Conservation (phyloP, 352 stramenopile genomes). For the Phytophthora litchii region DNA sequence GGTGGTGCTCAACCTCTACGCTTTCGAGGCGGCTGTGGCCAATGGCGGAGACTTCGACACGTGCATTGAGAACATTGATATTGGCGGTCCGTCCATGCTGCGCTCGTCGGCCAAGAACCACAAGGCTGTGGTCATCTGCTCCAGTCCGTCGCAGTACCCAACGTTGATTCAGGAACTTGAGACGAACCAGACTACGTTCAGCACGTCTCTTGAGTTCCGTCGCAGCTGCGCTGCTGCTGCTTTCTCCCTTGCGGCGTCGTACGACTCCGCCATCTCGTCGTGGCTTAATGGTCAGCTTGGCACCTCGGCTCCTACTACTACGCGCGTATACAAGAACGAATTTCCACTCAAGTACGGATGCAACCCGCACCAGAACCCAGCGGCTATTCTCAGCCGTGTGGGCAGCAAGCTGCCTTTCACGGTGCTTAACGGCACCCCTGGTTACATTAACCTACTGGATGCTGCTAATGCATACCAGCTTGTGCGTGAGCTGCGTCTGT, state of each 20-base stretch:
- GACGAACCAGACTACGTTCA: slow-evolving; percentile 85
- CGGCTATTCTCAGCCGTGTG: slow-evolving; percentile 75
- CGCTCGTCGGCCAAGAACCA: slow-evolving; percentile 99
- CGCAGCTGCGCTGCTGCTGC: slow-evolving; percentile 82
- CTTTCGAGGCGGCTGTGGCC: slow-evolving; percentile 98
- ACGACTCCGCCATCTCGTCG: slow-evolving; percentile 97
- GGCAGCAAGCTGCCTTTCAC: slow-evolving; percentile 85
- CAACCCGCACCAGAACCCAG: slow-evolving; percentile 99
- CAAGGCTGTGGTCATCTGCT: slow-evolving; percentile 98
- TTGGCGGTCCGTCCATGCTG: slow-evolving; percentile 99
- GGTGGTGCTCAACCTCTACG: slow-evolving; percentile 99
- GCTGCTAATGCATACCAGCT: slow-evolving; percentile 99
- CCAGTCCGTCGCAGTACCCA: slow-evolving; percentile 95
- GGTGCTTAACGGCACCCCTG: slow-evolving; percentile 93
- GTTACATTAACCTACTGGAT: slow-evolving; percentile 99
- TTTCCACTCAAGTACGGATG: slow-evolving; percentile 95
- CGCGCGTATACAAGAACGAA: slow-evolving; percentile 96
- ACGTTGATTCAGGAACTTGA: slow-evolving; percentile 93
- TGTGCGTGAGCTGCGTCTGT: slow-evolving; percentile 95
- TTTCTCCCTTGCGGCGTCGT: slow-evolving; percentile 88
- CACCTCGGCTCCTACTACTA: slow-evolving; percentile 70
- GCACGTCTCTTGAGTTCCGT: slow-evolving; percentile 91
- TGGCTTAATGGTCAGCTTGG: slow-evolving; percentile 96
- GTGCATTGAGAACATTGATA: slow-evolving; percentile 99
- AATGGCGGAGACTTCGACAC: slow-evolving; percentile 94